A percentile compares a stretch with the other conserved stretches of the same genome.
These are phyloP conservation scores for Castanopsis chinensis DNA, from an alignment of 306 rosid genomes.

Conservation along the genomic window DNA sequence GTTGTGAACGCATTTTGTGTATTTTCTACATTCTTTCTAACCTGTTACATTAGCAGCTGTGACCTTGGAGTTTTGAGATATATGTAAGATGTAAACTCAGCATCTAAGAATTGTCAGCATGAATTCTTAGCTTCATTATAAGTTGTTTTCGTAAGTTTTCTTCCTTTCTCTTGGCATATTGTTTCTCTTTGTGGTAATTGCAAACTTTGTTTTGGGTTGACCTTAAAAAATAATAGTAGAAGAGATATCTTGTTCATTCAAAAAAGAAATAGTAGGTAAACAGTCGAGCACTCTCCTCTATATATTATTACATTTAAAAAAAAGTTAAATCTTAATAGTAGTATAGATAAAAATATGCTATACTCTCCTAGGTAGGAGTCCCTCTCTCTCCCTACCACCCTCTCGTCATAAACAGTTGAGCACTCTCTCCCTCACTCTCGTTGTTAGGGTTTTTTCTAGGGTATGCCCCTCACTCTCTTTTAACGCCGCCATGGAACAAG, in stretches of 20 bases:
- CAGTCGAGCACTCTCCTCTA: too few relatives aligned
- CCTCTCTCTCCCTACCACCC: too few relatives aligned
- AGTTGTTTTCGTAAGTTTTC: neutral
- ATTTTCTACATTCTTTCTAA: neutral
- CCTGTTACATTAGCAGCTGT: neutral
- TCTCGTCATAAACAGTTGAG: too few relatives aligned
- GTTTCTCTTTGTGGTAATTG: neutral
- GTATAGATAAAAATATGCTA: too few relatives aligned
- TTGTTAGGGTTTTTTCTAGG: too few relatives aligned
- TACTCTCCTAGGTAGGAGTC: too few relatives aligned
- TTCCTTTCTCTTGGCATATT: neutral
- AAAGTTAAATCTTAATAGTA: too few relatives aligned
- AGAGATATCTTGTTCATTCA: neutral
- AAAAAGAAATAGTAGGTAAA: neutral
- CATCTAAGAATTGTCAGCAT: neutral
- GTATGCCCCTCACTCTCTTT: too few relatives aligned
- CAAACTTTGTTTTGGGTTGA: slow-evolving; percentile 1
- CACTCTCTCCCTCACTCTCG: too few relatives aligned
- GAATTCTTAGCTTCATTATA: neutral
- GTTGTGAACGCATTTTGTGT: neutral
- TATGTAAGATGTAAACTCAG: neutral
- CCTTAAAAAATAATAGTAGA: neutral
- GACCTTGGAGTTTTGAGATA: neutral
- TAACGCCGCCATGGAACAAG: too few relatives aligned
- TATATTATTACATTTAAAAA: too few relatives aligned